Conservation (phyloP, 2,329 filamentous ascomycete species). For the Sarocladium brachiariae region DNA sequence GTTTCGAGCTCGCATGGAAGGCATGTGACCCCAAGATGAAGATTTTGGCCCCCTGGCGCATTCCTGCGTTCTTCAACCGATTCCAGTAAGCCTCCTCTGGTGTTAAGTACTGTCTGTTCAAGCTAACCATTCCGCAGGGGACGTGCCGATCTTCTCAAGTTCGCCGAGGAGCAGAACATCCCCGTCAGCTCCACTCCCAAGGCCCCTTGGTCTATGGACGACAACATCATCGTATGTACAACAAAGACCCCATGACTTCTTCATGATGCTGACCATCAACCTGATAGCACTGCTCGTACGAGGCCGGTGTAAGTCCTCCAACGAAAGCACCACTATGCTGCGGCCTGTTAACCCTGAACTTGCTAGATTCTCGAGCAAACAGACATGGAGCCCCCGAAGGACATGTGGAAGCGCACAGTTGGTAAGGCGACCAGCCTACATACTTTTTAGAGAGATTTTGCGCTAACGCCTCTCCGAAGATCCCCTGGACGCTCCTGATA, state of each 20-base stretch:
- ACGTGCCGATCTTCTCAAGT: slow-evolving; percentile 66
- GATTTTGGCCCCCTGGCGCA: slow-evolving; percentile 65
- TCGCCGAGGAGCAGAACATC: slow-evolving; percentile 58
- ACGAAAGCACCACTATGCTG: not conserved
- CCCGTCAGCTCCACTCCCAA: slow-evolving; percentile 68
- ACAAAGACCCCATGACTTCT: not conserved
- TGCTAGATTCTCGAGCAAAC: slow-evolving; percentile 49
- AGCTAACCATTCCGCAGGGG: slow-evolving; percentile 30
- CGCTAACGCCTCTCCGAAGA: slow-evolving; percentile 24
- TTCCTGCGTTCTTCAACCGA: slow-evolving; percentile 61
- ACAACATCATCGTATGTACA: slow-evolving; percentile 13
- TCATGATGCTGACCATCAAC: not conserved
- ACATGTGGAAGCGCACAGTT: slow-evolving; percentile 62
- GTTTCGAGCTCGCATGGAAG: slow-evolving; percentile 29
- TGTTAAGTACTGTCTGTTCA: not conserved
- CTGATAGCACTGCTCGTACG: slow-evolving; percentile 56
- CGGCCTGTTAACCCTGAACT: slow-evolving; percentile 10
- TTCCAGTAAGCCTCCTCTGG: slow-evolving; percentile 38
- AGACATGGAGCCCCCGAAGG: slow-evolving; percentile 51
- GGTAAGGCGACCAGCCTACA: slow-evolving; percentile 15
- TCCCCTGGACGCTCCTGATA: slow-evolving; percentile 56
- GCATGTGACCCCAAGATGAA: slow-evolving; percentile 54
- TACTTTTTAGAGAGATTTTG: slow-evolving; percentile 15
- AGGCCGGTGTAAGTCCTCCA: slow-evolving; percentile 48
- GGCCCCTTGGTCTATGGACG: slow-evolving; percentile 58